Evolutionary conservation across 257 asterid genomes (phyloP), one percentile per base, ranked within the genome.

Genomic region (Solanum megistacrolobum): DNA sequence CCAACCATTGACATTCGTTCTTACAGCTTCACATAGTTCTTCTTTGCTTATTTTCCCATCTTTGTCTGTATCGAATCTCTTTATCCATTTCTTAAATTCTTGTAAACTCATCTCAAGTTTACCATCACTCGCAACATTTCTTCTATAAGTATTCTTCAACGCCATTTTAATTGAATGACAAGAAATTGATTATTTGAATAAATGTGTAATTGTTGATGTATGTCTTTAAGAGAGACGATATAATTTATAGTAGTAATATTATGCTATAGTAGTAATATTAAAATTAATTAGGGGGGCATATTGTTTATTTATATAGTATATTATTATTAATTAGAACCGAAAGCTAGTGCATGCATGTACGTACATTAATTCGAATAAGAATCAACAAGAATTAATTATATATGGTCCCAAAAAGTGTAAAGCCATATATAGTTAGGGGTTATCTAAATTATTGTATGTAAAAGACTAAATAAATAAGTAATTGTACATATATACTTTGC

Each of bases 71-170:
- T 92, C 94, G 66, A 92, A 91, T 12, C 60, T 90, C 88, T 79
- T 89, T 65, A 93, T 58, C 94, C 93, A 93, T 39, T 78, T 90
- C 87, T 88, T 92, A 92, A 91, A 93, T 38, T 91, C 93, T 29
- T 92, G 91, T 0, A 85, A 21, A n/a, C 46, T 85, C 90, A 92
- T 88, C 16, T 86, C 92, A 0, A 74, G 12, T 65, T 91, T 91
- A 1, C 89, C 92, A 86, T 91, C 88, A 13, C 38, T 73, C 0
- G 48, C 58, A 14, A 68, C 9, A 21, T 29, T 48, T 6, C 83
- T 82, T 16, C 43, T 46, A 0, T 13, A 46, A 1, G 58, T 46
- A 46, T 1, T 46, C 58, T 46, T 13, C 20, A 46, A 13, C 7
- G 55, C 55, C 55, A 46, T 90, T 12, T 20, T 68, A 20, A 6